Evolutionary conservation across 2,329 filamentous ascomycete genomes (phyloP).

Genomic region (Verticillium dahliae): DNA sequence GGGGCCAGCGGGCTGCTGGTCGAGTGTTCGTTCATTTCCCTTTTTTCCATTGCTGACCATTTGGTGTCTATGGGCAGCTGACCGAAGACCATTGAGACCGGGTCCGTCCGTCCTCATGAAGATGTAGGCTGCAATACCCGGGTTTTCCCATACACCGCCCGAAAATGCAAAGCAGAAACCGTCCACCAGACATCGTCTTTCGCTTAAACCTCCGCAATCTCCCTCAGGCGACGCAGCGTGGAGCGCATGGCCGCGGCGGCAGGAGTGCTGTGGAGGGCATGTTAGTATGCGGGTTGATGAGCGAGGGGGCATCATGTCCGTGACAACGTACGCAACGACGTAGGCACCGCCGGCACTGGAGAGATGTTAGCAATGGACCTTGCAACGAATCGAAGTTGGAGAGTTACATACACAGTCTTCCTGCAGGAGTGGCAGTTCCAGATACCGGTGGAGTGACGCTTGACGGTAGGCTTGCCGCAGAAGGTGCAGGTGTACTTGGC

Average conservation of each 20-base stretch:
- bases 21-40: conserved; percentile 18
- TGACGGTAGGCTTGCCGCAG: conserved; percentile 95
- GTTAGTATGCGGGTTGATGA: conserved; percentile 18
- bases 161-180: conserved; percentile 37
- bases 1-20: conserved; percentile 2
- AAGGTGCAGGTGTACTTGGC: conserved; percentile 96
- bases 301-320: background rate
- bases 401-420: conserved; percentile 59
- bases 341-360: conserved; percentile 79
- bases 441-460: conserved; percentile 87
- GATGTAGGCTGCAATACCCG: conserved; percentile 35
- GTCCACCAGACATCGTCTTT: conserved; percentile 17
- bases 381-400: background rate
- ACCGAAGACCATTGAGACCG: conserved; percentile 26
- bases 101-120: conserved; percentile 25
- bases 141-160: conserved; percentile 38
- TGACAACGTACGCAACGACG: conserved; percentile 79
- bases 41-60: conserved; percentile 37
- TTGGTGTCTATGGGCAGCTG: conserved; percentile 25
- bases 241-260: conserved; percentile 92
- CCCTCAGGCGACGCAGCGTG: conserved; percentile 92
- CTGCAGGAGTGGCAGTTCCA: conserved; percentile 95
- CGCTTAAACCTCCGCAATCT: conserved; percentile 90
- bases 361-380: conserved; percentile 12
- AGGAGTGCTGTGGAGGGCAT: conserved; percentile 59